Evolutionary conservation across 2,329 filamentous ascomycete genomes (phyloP).

Genomic region (Neofusicoccum kwambonambiense): DNA sequence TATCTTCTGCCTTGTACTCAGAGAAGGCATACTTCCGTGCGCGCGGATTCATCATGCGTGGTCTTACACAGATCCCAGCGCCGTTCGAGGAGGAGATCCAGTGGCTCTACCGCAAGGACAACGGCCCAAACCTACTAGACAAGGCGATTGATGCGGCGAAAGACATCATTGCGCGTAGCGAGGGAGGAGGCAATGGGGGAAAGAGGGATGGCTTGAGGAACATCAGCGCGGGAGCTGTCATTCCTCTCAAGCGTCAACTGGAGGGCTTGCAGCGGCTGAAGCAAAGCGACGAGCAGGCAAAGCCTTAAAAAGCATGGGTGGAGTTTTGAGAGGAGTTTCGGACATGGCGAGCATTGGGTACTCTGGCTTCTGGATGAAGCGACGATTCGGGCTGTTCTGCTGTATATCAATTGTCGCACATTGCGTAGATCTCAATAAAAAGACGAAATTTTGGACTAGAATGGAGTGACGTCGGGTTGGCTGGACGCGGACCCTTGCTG

Average conservation of each 20-base stretch:
- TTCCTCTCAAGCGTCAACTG: conserved; percentile 42
- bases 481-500: neutral
- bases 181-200: conserved; percentile 24
- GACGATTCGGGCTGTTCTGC: neutral
- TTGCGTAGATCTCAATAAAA: neutral
- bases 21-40: conserved; percentile 56
- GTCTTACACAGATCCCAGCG: conserved; percentile 41
- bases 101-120: conserved; percentile 49
- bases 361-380: neutral
- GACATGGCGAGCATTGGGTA: neutral
- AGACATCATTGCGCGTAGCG: conserved; percentile 41
- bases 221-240: conserved; percentile 49
- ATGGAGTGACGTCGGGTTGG: neutral
- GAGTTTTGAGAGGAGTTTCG: neutral
- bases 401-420: neutral
- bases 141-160: conserved; percentile 45
- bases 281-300: neutral
- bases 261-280: conserved; percentile 35
- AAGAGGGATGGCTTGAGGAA: conserved; percentile 46
- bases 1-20: conserved; percentile 51
- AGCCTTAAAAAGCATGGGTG: neutral
- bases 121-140: conserved; percentile 42
- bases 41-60: conserved; percentile 51
- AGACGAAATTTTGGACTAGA: neutral
- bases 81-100: conserved; percentile 53